Evolutionary conservation across 1,284 basidiomycete species (phyloP), one percentile per base, ranked within the genome.

Genomic region (Ceratobasidium sp.): DNA sequence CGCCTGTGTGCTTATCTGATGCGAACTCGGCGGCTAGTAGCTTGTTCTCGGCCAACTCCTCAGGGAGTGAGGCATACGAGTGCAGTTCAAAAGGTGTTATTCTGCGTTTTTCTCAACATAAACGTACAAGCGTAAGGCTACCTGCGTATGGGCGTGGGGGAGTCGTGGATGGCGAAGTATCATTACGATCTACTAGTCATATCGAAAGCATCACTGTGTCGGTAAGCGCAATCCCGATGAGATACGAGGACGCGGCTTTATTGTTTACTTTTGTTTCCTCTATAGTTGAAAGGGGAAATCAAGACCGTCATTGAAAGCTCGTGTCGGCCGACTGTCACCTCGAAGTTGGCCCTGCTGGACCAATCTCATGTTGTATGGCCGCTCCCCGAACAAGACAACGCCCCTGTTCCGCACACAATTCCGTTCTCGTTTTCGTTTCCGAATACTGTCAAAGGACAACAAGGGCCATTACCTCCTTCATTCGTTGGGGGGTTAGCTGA

Each of bases 241-340:
- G n/a, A 29, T n/a, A 34, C 24, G 22, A 19, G 22, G 7, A 1
- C 16, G 13, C 34, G 27, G 4, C 8, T 46, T 19, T 19, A 48
- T n/a, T 37, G n/a, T 39, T 39, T 53, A 9, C 4, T 39, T 34
- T 7, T 48, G 29, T 39, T 48, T 41, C 29, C 6, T 31, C 11
- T 34, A 19, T 63, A 71, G 68, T 24, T 72, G 16, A 56, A 41
- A 27, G 68, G 68, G 11, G 68, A 72, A 24, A 39, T 61, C 6
- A 72, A 72, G 24, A 72, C 68, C 9, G 53, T 61, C 0, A 72
- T 72, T 51, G 68, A 72, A 61, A 49, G 56, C 31, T 46, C 68
- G 9, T n/a, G 41, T 27, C 56, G 68, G 31, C 68, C 68, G 4
- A 72, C 56, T 11, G 29, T 72, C 7, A 37, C 27, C n/a, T 72